A percentile compares a stretch with the other conserved stretches of the same genome.
Evolutionary conservation across 179 eudicot genomes (phyloP).

Genomic region (Carnegiea gigantea): DNA sequence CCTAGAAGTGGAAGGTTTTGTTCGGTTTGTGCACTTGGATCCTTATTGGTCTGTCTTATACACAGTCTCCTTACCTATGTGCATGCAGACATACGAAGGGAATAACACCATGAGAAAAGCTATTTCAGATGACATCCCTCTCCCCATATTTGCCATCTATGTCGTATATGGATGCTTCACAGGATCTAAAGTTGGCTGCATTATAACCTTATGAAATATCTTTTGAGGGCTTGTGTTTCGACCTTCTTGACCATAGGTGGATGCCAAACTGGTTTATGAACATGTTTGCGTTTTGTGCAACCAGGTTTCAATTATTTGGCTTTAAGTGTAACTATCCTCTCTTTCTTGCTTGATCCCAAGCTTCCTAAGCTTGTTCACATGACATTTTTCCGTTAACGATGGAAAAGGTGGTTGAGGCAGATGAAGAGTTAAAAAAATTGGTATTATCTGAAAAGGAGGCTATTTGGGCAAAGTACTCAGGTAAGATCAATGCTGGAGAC

Average conservation of each 20-base stretch:
- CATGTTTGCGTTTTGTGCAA: neutral
- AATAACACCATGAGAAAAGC: neutral
- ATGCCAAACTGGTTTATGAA: neutral
- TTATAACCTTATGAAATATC: no score
- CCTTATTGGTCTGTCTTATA: no score
- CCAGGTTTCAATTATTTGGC: neutral
- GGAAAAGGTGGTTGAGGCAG: conserved; percentile 64
- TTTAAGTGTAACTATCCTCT: no score
- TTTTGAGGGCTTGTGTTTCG: neutral
- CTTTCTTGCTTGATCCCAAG: neutral
- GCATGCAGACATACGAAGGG: no score
- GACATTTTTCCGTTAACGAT: conserved; percentile 1
- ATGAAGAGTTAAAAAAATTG: conserved; percentile 58
- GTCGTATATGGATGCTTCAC: neutral
- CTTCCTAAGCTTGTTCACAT: neutral
- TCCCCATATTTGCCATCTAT: neutral
- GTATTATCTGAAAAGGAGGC: conserved; percentile 95
- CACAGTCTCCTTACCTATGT: no score
- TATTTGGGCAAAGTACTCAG: conserved; percentile 61
- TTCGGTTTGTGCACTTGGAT: no score
- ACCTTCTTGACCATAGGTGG: neutral
- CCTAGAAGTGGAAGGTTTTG: no score
- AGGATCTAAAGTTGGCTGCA: neutral
- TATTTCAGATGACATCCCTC: neutral
- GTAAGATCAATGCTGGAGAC: conserved; percentile 61